Percentiles rank a stretch among this genome's conserved stretches.
Conservation (phyloP, 257 asterid species). For the Datura wrightii region DNA sequence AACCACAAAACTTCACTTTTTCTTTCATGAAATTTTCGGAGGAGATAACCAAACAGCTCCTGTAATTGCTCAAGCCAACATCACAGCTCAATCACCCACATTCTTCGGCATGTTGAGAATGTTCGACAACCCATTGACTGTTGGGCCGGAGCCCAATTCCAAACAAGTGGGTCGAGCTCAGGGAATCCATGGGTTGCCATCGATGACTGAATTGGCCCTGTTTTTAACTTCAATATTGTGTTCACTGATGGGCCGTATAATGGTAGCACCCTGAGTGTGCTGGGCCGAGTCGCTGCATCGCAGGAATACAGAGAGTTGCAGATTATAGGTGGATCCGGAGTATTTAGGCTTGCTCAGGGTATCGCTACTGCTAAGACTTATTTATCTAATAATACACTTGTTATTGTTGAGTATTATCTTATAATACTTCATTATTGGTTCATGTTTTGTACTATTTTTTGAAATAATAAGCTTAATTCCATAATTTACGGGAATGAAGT, state of each 20-base stretch:
- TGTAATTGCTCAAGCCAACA: conserved; percentile 41
- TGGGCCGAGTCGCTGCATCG: conserved; percentile 41
- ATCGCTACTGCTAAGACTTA: conserved; percentile 42
- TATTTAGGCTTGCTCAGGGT: conserved; percentile 51
- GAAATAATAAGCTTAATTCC: neutral
- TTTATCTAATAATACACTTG: conserved; percentile 32
- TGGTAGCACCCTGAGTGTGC: conserved; percentile 44
- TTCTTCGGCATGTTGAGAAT: conserved; percentile 41
- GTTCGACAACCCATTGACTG: conserved; percentile 45
- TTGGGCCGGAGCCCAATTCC: conserved; percentile 41
- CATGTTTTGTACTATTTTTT: neutral
- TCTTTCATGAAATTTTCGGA: conserved; percentile 42
- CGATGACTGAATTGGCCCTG: conserved; percentile 37
- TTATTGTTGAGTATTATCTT: conserved; percentile 33
- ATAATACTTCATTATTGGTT: conserved; percentile 27
- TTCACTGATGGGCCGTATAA: conserved; percentile 42
- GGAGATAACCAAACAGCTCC: conserved; percentile 43
- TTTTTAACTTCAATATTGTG: conserved; percentile 44
- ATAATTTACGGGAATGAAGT: neutral
- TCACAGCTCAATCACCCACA: conserved; percentile 35
- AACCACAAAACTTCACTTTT: conserved; percentile 50
- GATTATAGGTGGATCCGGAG: conserved; percentile 48
- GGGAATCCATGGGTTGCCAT: conserved; percentile 45
- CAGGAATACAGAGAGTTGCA: conserved; percentile 49
- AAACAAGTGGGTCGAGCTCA: conserved; percentile 47